These are phyloP conservation scores for Scedosporium dehoogii DNA, from an alignment of 2,329 filamentous ascomycete genomes.

Conservation along the genomic window DNA sequence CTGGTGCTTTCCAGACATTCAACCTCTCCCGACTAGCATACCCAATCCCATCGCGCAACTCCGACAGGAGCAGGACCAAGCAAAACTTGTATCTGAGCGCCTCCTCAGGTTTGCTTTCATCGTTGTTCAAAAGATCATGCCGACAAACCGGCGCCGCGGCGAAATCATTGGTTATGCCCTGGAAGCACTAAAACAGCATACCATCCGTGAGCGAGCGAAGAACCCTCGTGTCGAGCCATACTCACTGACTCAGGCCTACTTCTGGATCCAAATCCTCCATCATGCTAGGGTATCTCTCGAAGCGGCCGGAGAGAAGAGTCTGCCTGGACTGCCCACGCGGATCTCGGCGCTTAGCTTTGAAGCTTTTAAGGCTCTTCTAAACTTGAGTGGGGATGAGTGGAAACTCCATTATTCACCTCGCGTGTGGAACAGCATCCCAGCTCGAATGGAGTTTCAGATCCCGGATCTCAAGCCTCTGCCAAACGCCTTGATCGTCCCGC, in stretches of 20 bases:
- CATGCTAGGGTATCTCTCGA: constrained; percentile 11
- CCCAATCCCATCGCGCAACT: not conserved
- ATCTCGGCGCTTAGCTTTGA: constrained; percentile 1
- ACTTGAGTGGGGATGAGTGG: constrained; percentile 17
- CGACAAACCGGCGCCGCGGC: constrained; percentile 12
- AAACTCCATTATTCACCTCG: constrained; percentile 15
- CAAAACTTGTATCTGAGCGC: constrained; percentile 11
- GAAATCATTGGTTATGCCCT: constrained; percentile 18
- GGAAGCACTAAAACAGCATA: constrained; percentile 14
- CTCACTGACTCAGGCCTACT: constrained; percentile 22
- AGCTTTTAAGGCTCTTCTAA: constrained; percentile 15
- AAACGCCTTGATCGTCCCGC: constrained; percentile 12
- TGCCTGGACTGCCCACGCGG: not conserved
- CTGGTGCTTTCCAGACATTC: constrained; percentile 21
- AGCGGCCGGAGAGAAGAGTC: not conserved
- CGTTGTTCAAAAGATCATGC: constrained; percentile 16
- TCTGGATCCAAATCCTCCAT: constrained; percentile 20
- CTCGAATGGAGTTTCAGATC: constrained; percentile 16
- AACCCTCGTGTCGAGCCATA: constrained; percentile 15
- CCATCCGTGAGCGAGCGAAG: constrained; percentile 13
- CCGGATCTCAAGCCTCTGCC: constrained; percentile 19
- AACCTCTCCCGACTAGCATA: constrained; percentile 15
- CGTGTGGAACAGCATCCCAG: constrained; percentile 17
- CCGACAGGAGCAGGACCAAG: not conserved
- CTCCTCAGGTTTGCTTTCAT: constrained; percentile 20